Base-by-base conservation (phyloP, 1,139 yeast species). In the Candida glucosophila region DNA sequence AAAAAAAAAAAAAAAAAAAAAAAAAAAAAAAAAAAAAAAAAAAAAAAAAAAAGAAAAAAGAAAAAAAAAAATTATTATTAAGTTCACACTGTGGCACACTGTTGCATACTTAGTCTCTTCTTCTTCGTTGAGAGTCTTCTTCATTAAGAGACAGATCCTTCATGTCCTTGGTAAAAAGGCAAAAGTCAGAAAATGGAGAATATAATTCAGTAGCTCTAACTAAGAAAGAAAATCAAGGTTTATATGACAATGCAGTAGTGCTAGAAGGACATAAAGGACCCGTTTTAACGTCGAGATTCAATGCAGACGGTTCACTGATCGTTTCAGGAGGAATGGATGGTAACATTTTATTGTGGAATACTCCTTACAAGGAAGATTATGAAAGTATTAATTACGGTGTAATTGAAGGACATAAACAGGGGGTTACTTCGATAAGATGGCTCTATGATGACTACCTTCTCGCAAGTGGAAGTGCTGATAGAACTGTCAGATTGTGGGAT, bases 291-390 rank as follows among this genome's bases (percentile, higher is more conserved):
- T 58, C 63, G 3, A 52, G 52, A 22, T 73, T 73, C 48, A 61
- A 52, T 34, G 46, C 41, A 4, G 44, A 47, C 17, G 78, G 77
- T 1, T 36, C 49, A 3, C 34, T 42, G 5, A 47, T 73, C 12
- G 78, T 72, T 0, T 55, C 77, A 3, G 73, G 72, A 4, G 79
- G 81, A 3, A 28, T 53, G 15, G 81, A 75, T 37, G 58, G 56
- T 27, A 44, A 48, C 6, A 52, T 75, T 4, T 49, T 50, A 19
- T 33, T 72, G 9, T 72, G 77, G 77, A 52, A 50, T 14, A 37
- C 59, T 4, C 71, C 74, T 0, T 33, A 24, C 2, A 25, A 35
- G 1, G 40, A 30, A 5, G 38, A 36, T 4, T 47, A 36, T 26
- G 51, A 34, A 25, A n/a, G n/a, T n/a, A 52, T 55, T 2, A 68